Evolutionary conservation across 139 green algal genomes (phyloP).

Genomic region (Yamagishiella unicocca): DNA sequence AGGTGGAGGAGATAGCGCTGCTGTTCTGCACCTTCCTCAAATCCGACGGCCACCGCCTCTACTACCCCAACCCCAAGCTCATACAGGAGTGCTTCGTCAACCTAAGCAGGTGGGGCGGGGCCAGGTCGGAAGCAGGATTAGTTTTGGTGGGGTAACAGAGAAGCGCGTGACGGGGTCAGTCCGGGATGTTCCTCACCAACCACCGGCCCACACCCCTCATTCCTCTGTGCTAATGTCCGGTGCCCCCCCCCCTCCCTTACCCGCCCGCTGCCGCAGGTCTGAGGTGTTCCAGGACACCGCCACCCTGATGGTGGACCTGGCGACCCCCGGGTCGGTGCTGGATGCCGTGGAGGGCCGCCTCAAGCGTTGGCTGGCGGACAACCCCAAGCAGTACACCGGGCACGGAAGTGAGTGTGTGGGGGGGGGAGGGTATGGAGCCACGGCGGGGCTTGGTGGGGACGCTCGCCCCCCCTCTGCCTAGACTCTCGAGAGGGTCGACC

Average conservation of each 20-base stretch:
- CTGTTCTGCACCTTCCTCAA: constrained; percentile 64
- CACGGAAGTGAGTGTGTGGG: not conserved
- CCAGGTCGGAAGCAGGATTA: no score
- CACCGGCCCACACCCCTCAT: not conserved
- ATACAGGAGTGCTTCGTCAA: constrained; percentile 62
- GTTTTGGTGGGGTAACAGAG: no score
- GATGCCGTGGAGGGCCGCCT: constrained; percentile 55
- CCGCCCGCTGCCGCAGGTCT: not conserved
- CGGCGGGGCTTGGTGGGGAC: no score
- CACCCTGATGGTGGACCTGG: constrained; percentile 63
- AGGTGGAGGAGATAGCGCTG: constrained; percentile 76
- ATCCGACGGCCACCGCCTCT: constrained; percentile 61
- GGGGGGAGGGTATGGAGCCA: no score
- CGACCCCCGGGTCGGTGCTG: constrained; percentile 51
- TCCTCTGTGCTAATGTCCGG: not conserved
- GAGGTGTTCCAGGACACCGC: constrained; percentile 64
- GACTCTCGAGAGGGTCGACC: no score
- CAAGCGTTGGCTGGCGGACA: constrained; percentile 48
- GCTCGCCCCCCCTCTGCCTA: no score
- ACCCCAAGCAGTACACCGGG: constrained; percentile 44
- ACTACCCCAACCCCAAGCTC: constrained; percentile 71
- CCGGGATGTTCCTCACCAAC: no score
- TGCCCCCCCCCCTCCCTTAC: not conserved
- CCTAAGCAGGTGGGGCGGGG: constrained; percentile 52
- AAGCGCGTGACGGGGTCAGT: no score